phyloP scores from a whole-genome alignment of 2,329 filamentous ascomycete genomes.

The Hymenoscyphus fructigenus region DNA sequence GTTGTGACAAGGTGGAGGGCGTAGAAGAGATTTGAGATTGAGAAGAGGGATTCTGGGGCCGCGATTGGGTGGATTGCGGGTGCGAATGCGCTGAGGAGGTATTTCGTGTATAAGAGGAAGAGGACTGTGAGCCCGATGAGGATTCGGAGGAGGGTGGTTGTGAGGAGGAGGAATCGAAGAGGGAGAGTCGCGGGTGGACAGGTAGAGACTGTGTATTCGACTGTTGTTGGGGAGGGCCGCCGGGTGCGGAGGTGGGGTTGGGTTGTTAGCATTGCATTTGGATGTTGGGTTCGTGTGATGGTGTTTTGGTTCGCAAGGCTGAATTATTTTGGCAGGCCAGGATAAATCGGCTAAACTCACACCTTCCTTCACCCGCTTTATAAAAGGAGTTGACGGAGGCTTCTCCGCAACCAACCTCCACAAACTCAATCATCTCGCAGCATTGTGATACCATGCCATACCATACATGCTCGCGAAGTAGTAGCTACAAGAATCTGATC shows the following conservation, averaged over 20 bases:
- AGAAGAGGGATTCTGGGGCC: constrained; percentile 15
- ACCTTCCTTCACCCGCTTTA: too few species aligned
- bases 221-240: constrained; percentile 81
- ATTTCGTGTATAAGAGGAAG: constrained; percentile 52
- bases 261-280: constrained; percentile 57
- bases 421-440: too few species aligned
- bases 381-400: too few species aligned
- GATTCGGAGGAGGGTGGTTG: constrained; percentile 45
- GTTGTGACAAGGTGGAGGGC: constrained; percentile 29
- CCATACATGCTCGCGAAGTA: too few species aligned
- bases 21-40: constrained; percentile 30
- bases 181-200: constrained; percentile 54
- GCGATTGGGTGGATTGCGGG: constrained; percentile 2
- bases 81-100: constrained; percentile 34
- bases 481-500: too few species aligned
- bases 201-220: constrained; percentile 88
- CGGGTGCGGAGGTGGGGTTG: constrained; percentile 59
- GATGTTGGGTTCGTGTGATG: background rate
- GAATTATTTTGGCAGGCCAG: background rate
- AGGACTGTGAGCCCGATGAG: constrained; percentile 43
- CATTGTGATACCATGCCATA: too few species aligned
- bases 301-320: background rate
- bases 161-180: constrained; percentile 46
- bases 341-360: too few species aligned
- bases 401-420: background rate